Evolutionary conservation across 192 early-diverging fungal species (phyloP).

Genomic region (Fimicolochytrium jonesii): DNA sequence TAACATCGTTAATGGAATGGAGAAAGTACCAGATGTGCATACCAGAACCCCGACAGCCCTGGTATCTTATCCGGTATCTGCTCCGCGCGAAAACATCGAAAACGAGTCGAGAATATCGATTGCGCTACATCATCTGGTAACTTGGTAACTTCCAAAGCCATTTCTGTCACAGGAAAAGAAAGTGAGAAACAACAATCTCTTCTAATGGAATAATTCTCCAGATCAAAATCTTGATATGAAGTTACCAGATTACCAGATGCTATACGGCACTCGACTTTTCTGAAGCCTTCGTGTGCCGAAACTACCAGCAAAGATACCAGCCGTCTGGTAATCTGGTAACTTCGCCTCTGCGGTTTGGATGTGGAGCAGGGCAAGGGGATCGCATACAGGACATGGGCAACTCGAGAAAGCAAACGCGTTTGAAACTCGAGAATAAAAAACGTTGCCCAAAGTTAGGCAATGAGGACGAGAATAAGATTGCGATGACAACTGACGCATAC

Average conservation of each 20-base stretch:
- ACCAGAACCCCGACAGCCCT: neutral
- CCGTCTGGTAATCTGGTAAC: conserved; percentile 1
- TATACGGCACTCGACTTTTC: conserved; percentile 3
- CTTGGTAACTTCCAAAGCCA: neutral
- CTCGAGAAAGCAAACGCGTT: too few relatives aligned
- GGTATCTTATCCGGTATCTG: neutral
- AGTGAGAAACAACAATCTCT: neutral
- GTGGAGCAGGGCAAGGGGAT: too few relatives aligned
- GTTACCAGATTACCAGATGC: conserved; percentile 5
- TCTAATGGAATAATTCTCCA: neutral
- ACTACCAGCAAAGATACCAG: conserved; percentile 2
- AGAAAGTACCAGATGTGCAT: too few relatives aligned
- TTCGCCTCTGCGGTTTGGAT: too few relatives aligned
- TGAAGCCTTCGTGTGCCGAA: neutral
- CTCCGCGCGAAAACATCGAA: neutral
- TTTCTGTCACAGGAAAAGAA: neutral
- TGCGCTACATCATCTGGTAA: neutral
- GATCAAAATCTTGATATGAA: conserved; percentile 1
- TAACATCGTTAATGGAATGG: too few relatives aligned
- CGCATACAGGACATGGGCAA: too few relatives aligned
- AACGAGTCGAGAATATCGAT: too few relatives aligned
- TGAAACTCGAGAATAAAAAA: conserved; percentile 7
- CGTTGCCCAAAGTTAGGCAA: conserved; percentile 11
- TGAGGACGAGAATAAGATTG: neutral
- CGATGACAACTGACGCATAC: conserved; percentile 11